A percentile compares a stretch with the other conserved stretches of the same genome.
Conservation (phyloP, 805 yeast species). For the Danielia oregonensis region DNA sequence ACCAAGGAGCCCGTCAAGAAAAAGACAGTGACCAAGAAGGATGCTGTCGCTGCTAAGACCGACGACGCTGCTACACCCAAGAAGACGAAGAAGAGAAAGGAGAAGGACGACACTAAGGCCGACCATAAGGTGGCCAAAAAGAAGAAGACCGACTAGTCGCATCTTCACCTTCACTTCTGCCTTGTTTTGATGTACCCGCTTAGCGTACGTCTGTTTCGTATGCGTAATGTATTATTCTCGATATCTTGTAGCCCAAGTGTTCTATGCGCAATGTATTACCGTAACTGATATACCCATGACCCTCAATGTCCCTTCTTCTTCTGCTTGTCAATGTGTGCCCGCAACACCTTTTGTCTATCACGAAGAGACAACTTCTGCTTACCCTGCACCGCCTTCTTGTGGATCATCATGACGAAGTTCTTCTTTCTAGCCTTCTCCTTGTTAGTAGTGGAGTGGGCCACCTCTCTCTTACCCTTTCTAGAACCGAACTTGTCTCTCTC, state of each 20-base stretch:
- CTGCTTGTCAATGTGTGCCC: slow-evolving; percentile 85
- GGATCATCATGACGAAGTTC: slow-evolving; percentile 99
- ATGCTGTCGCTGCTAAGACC: background rate
- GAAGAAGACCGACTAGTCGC: slow-evolving; percentile 13
- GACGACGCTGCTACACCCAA: slow-evolving; percentile 9
- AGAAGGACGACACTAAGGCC: slow-evolving; percentile 6
- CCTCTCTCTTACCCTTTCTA: slow-evolving; percentile 72
- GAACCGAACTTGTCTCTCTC: slow-evolving; percentile 91
- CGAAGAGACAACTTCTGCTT: slow-evolving; percentile 85
- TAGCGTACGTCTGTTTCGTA: background rate
- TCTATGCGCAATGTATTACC: no score
- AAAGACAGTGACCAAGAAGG: background rate
- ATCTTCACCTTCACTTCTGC: slow-evolving; percentile 8
- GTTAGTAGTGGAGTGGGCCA: slow-evolving; percentile 86
- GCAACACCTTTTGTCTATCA: slow-evolving; percentile 81
- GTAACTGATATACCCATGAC: no score
- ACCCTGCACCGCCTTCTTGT: slow-evolving; percentile 90
- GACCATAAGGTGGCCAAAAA: slow-evolving; percentile 13
- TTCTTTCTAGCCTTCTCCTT: slow-evolving; percentile 95
- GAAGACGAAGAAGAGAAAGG: slow-evolving; percentile 17
- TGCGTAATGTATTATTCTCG: slow-evolving; percentile 3
- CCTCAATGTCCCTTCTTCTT: slow-evolving; percentile 78
- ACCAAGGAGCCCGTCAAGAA: background rate
- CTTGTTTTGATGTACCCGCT: slow-evolving; percentile 12
- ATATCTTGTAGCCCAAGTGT: no score